These are phyloP conservation scores for Penicillium griseofulvum DNA, from an alignment of 2,329 filamentous ascomycete species.

Conservation along the genomic window DNA sequence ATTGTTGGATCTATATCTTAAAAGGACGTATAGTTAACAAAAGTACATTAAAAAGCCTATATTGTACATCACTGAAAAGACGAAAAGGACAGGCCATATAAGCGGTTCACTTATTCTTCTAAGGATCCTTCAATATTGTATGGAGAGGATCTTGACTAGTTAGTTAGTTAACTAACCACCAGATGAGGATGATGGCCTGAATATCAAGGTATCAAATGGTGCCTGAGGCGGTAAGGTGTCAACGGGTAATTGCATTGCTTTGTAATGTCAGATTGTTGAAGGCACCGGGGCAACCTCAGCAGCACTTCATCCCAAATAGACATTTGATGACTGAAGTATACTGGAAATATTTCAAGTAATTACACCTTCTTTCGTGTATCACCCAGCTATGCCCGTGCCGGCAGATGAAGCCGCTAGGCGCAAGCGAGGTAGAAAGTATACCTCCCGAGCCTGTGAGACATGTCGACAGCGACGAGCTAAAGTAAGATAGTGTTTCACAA, in stretches of 20 bases:
- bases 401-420: slow-evolving; percentile 14
- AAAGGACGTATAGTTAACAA: no score
- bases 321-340: no score
- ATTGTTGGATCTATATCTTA: no score
- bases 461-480: slow-evolving; percentile 40
- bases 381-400: slow-evolving; percentile 7
- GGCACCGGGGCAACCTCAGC: not conserved
- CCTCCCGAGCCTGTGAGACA: slow-evolving; percentile 36
- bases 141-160: no score
- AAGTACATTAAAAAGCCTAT: no score
- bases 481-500: slow-evolving; percentile 19
- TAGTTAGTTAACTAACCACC: no score
- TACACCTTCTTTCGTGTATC: not conserved
- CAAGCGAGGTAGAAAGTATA: slow-evolving; percentile 25
- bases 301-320: not conserved
- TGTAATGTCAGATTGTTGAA: slow-evolving; percentile 3
- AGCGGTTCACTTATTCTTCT: no score
- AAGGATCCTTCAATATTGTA: no score
- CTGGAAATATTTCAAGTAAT: no score
- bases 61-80: no score
- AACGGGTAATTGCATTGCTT: slow-evolving; percentile 1
- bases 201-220: not conserved
- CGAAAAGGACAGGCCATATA: no score
- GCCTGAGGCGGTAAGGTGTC: not conserved
- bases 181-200: not conserved